Base-by-base conservation (phyloP, 306 rosid species). In the Comarum palustre region DNA sequence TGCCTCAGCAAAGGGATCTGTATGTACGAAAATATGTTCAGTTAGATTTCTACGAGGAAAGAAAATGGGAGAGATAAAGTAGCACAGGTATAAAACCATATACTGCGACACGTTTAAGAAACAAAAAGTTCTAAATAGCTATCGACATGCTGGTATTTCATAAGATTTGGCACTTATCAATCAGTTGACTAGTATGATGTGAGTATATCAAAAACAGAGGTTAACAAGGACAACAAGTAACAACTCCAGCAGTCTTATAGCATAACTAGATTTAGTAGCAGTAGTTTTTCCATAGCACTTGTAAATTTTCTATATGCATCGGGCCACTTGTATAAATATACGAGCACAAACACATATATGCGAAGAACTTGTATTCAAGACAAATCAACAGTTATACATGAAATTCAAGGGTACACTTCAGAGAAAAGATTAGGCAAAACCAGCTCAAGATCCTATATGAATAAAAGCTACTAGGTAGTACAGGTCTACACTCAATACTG, bases 1-100 rank as follows among this genome's bases (percentile, higher is more conserved):
- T 89, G 97, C 97, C 84, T 92, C 97, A 64, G 97, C 97, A 89
- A 92, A 92, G 73, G 97, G 97, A 86, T 92, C 97, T 92, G 72
- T 6, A 72, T 34, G n/a, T 71, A 31, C 65, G 32, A 58, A 58
- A 22, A 75, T 13, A 2, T 4, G 14, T 51, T 19, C 47, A 22
- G n/a, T 69, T 51, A 69, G 63, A 69, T 69, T 12, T 17, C 13
- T 6, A 16, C 16, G 4, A 13, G 47, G 47, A 14, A 39, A 60
- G 5, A n/a, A 10, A 22, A 36, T 50, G 47, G 19, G 9, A 34
- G 7, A 20, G 34, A n/a, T 48, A 51, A 51, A 10, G 20, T 32
- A 50, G 22, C 3, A 13, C 3, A 20, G 15, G 38, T 6, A 45
- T 14, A 25, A 14, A n/a, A 3, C 12, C 3, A 39, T 39, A 39